phyloP scores from a whole-genome alignment of 2,329 filamentous ascomycete species.

The Beauveria varroae region DNA sequence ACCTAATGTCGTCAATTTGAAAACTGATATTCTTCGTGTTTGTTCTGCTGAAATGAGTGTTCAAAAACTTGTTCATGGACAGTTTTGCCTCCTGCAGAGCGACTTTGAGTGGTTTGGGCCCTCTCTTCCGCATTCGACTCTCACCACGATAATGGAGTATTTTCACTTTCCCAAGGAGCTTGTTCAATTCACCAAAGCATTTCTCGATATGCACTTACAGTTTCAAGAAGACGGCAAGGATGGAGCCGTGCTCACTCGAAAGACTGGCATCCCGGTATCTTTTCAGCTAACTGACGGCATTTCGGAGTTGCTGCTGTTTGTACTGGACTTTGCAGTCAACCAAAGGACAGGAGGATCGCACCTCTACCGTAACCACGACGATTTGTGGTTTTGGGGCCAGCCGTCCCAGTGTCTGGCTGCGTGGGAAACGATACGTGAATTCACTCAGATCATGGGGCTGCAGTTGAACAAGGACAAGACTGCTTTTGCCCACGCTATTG shows the following conservation, averaged over 20 bases:
- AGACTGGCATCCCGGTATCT: conserved; percentile 47
- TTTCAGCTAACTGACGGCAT: conserved; percentile 48
- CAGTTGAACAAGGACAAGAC: conserved; percentile 50
- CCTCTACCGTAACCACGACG: conserved; percentile 54
- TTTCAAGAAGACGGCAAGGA: conserved; percentile 8
- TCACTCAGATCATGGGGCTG: conserved; percentile 44
- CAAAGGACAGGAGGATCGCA: conserved; percentile 41
- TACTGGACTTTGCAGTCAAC: conserved; percentile 55
- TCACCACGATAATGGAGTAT: conserved; percentile 45
- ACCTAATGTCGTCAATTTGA: not conserved
- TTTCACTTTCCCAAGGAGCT: conserved; percentile 40
- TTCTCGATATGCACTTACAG: conserved; percentile 32
- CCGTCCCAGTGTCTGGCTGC: conserved; percentile 39
- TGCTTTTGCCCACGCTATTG: conserved; percentile 34
- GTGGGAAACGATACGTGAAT: conserved; percentile 45
- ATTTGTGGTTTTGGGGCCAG: conserved; percentile 57
- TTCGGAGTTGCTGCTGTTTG: conserved; percentile 52
- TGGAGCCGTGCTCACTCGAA: conserved; percentile 24
- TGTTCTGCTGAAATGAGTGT: conserved; percentile 8
- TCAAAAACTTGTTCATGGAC: conserved; percentile 4
- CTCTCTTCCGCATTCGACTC: conserved; percentile 47
- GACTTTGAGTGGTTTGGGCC: conserved; percentile 54
- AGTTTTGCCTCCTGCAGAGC: conserved; percentile 36
- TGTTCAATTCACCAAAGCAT: not conserved
- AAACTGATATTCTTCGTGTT: conserved; percentile 8